These are phyloP conservation scores for Leccinum fuscescens DNA, from an alignment of 1,284 basidiomycete species.

Conservation along the genomic window DNA sequence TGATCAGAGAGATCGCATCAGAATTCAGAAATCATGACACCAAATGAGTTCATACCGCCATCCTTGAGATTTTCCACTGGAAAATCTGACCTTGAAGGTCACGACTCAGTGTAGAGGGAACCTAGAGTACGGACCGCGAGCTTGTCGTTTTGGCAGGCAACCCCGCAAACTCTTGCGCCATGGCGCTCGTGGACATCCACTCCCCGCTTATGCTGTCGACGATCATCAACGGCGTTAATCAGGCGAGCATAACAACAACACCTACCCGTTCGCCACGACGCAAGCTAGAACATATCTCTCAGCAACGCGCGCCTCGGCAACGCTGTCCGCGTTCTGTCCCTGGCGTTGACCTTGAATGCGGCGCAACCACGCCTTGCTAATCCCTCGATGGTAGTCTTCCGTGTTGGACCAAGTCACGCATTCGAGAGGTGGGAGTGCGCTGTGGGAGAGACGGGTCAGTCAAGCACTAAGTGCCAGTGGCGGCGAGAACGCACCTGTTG, in stretches of 20 bases:
- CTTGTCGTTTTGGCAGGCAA: constrained; percentile 52
- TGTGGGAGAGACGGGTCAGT: too few relatives aligned
- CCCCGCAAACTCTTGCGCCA: constrained; percentile 65
- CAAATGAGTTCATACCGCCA: too few relatives aligned
- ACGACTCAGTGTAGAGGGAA: not conserved
- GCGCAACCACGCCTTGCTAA: constrained; percentile 61
- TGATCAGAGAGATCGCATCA: too few relatives aligned
- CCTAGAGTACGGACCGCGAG: constrained; percentile 49
- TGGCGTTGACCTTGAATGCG: constrained; percentile 38
- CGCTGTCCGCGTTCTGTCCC: constrained; percentile 37
- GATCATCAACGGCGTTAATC: not conserved
- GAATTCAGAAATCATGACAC: too few relatives aligned
- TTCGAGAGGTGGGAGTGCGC: constrained; percentile 25
- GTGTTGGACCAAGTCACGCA: constrained; percentile 58
- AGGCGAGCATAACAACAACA: not conserved
- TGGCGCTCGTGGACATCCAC: constrained; percentile 61
- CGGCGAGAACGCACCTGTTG: too few relatives aligned
- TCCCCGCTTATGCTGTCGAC: constrained; percentile 56
- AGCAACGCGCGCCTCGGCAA: constrained; percentile 48
- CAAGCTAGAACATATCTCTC: constrained; percentile 63
- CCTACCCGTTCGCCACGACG: constrained; percentile 63
- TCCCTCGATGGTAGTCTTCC: constrained; percentile 66
- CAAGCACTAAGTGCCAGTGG: too few relatives aligned
- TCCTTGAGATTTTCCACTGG: too few relatives aligned
- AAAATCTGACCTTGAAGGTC: not conserved